Percentiles rank a stretch among this genome's conserved stretches.
Conservation (phyloP, 2,329 filamentous ascomycete genomes). For the Fusarium proliferatum region DNA sequence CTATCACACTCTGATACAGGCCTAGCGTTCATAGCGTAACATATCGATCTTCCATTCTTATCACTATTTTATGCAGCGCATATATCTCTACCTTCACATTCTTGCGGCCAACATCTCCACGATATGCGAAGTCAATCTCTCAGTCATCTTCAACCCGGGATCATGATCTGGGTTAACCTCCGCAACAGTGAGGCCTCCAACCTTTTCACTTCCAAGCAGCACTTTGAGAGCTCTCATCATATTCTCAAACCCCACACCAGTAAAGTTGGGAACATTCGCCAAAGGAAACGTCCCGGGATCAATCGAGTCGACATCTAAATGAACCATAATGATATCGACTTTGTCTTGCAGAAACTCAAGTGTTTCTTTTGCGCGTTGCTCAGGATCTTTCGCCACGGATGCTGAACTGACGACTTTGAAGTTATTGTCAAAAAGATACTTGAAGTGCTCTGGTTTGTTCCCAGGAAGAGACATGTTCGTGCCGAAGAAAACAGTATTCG, state of each 20-base stretch:
- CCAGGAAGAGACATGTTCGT: slow-evolving; percentile 34
- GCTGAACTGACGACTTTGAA: slow-evolving; percentile 36
- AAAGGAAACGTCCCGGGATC: slow-evolving; percentile 34
- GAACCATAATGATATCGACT: slow-evolving; percentile 38
- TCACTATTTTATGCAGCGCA: background rate
- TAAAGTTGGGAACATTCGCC: slow-evolving; percentile 37
- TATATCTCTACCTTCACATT: background rate
- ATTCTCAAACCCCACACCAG: slow-evolving; percentile 29
- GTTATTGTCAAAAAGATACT: slow-evolving; percentile 37
- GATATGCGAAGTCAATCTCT: slow-evolving; percentile 10
- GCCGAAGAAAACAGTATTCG: slow-evolving; percentile 37
- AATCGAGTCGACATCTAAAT: slow-evolving; percentile 39
- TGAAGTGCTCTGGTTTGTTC: slow-evolving; percentile 37
- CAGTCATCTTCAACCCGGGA: slow-evolving; percentile 26
- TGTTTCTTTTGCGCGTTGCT: slow-evolving; percentile 20
- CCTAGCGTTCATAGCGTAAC: background rate
- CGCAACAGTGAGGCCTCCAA: slow-evolving; percentile 28
- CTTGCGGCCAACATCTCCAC: slow-evolving; percentile 10
- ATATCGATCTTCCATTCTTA: background rate
- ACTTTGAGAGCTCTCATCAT: slow-evolving; percentile 35
- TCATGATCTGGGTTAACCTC: slow-evolving; percentile 41
- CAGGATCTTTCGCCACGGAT: slow-evolving; percentile 17
- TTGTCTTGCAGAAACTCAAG: slow-evolving; percentile 20
- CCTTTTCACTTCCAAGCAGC: slow-evolving; percentile 12
- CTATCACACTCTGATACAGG: background rate